Evolutionary conservation across 345 rosid species (phyloP), one percentile per base, ranked within the genome.

Genomic region (Brassica cretica): DNA sequence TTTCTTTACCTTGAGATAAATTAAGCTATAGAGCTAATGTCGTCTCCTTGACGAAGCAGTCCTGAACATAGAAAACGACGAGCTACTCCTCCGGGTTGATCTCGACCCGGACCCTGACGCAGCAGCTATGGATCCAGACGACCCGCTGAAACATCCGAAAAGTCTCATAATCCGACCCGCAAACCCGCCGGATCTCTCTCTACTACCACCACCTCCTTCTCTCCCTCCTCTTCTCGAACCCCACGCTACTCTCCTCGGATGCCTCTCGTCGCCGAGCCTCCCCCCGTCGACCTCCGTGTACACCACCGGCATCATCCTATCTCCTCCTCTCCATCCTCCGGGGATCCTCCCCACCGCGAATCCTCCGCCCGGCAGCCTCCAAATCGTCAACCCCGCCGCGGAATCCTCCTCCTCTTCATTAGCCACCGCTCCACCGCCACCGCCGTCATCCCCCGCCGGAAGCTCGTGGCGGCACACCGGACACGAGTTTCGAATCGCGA

Each of bases 361-460:
- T 58, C 98, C 98, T 2, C 99, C 99, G 0, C 97, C 97, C 0
- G 98, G 99, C 2, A 95, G 66, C 72, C 99, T 88, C 98, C 99
- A 95, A 51, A 95, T 91, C 3, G 99, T 93, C 76, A 95, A 70
- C 2, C 98, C 99, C 3, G 88, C 93, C 0, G 93, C 85, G 1
- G 85, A 90, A 27, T 81, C 84, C 4, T 82, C 84, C 24, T 74
- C 84, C 1, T 82, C 84, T 32, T 78, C 30, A 0, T 27, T 27
- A 3, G 1, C 79, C 4, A 15, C 15, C 3, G 9, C 29, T 4
- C 84, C 10, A 71, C 89, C 0, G 83, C 53, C 1, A 6, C 15
- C 56, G 6, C 58, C 85, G 5, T 75, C 90, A 0, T 81, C 53
- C 0, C 94, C 90, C 0, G 83, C 37, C 0, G 97, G 98, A 25